A percentile compares a stretch with the other conserved stretches of the same genome.
Conservation (phyloP, 176 grass and related monocot species). For the Rhynchospora tenuis region DNA sequence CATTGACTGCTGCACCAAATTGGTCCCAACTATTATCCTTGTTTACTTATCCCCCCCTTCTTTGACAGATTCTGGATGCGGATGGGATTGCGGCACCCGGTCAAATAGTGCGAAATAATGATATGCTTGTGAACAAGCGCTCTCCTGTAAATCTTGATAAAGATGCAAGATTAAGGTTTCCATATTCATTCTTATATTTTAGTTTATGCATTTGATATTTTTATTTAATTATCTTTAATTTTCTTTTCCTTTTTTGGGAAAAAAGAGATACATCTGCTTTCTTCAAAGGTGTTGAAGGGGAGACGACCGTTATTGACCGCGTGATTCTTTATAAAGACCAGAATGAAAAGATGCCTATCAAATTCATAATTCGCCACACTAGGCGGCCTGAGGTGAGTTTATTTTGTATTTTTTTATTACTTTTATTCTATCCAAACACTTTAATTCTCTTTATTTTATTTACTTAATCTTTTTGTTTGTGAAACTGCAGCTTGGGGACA, state of each 20-base stretch:
- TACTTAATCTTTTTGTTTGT: slow-evolving; percentile 7
- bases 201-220: slow-evolving; percentile 10
- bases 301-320: slow-evolving; percentile 85
- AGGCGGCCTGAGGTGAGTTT: slow-evolving; percentile 71
- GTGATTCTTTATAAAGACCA: slow-evolving; percentile 85
- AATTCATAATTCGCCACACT: slow-evolving; percentile 86
- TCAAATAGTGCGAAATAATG: slow-evolving; percentile 90
- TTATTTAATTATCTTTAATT: not conserved
- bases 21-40: not conserved
- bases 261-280: slow-evolving; percentile 27
- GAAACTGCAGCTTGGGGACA: slow-evolving; percentile 77
- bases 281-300: slow-evolving; percentile 91
- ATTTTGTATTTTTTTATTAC: not conserved
- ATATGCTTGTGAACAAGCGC: slow-evolving; percentile 81
- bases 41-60: not conserved
- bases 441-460: not conserved
- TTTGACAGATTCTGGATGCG: slow-evolving; percentile 62
- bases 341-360: slow-evolving; percentile 77
- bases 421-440: not conserved
- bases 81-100: slow-evolving; percentile 86
- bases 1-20: not conserved
- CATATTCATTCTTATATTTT: not conserved
- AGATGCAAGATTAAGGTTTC: slow-evolving; percentile 34
- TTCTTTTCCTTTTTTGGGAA: slow-evolving; percentile 21
- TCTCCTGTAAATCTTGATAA: slow-evolving; percentile 26